Base-by-base conservation (phyloP, 495 filamentous ascomycete genomes). In the Hypoxylon cercidicola region DNA sequence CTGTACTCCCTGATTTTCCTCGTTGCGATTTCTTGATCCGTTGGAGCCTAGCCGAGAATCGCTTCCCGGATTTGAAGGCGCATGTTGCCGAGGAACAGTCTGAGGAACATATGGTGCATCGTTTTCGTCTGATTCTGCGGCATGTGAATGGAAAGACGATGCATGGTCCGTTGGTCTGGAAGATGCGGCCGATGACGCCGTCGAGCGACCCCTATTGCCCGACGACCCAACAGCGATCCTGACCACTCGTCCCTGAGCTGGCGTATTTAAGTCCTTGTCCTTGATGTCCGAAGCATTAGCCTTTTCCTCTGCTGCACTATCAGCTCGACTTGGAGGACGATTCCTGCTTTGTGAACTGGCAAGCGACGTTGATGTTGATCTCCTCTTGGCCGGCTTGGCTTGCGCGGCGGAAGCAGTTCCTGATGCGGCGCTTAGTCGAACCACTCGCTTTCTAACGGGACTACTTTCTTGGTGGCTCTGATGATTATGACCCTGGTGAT, bases 241-340 rank as follows among this genome's bases (percentile, higher is more conserved):
- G n/a, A 90, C 85, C 47, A 84, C 88, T 30, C 89, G 83, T 11
- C 82, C 79, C 52, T 87, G 84, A 0, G 86, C 87, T 1, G 90
- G 90, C 11, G 90, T 93, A 57, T 87, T 89, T 32, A 89, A 79
- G 61, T 90, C 86, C 15, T 63, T 69, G 16, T 78, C 70, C 49
- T 64, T 77, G 21, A 73, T 60, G 9, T 60, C 62, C 4, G 68
- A 72, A 23, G 37, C 55, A 32, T 64, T 71, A 11, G 51, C 68
- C 45, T 71, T 69, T 28, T 77, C 74, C 20, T 75, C 74, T 8
- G 60, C 64, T 9, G 62, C 51, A 40, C 66, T 70, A 18, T 81
- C 79, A 50, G 54, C 58, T 43, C 60, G 66, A 40, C 74, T 78
- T 25, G 77, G 67, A 3, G 75, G 71, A 8, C 76, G 67, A 41